Base-by-base conservation (phyloP, 2,329 filamentous ascomycete species). In the Alternaria sp. region DNA sequence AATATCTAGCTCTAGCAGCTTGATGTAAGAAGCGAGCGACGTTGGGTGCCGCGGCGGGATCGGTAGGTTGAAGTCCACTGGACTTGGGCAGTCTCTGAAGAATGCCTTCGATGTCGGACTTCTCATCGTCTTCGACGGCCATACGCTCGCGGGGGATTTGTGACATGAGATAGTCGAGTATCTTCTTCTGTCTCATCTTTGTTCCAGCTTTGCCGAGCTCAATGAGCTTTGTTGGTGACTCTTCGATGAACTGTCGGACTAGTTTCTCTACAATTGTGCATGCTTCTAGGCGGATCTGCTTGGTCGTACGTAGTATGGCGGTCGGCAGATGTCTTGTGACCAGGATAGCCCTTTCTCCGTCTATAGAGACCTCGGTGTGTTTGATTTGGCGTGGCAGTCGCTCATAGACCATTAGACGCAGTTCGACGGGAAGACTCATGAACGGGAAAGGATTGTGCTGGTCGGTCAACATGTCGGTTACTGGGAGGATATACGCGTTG, bases 401-500 rank as follows among this genome's bases (percentile, higher is more conserved):
- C 12, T 37, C 49, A 7, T 51, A 51, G 49, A 51, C 1, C 3
- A 37, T 28, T 5, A 37, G 21, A 3, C 49, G 28, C 4, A 51
- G 7, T 12, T 51, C 28, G 6, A 26, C 12, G 3, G 49, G 49
- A 8, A 51, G 49, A n/a, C 3, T 23, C 28, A 23, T 21, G 14
- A 37, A 12, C 2, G 28, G 28, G 8, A 51, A 51, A 6, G 18
- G 14, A 5, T 37, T n/a, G 8, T 8, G 21, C 5, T 37, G 12
- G 28, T 9, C 1, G 8, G 1, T 21, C 12, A 12, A 33, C 26
- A 33, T 51, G n/a, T 30, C 37, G 37, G 37, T 18, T 2, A 4
- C 15, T 41, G n/a, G 1, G 9, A 6, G 0, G 4, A 18, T 41
- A 3, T 41, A 18, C 1, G n/a, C 0, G n/a, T 6, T 41, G 4